Conservation (phyloP, 169 alveolate species). For the Cryptosporidium viatorum region DNA sequence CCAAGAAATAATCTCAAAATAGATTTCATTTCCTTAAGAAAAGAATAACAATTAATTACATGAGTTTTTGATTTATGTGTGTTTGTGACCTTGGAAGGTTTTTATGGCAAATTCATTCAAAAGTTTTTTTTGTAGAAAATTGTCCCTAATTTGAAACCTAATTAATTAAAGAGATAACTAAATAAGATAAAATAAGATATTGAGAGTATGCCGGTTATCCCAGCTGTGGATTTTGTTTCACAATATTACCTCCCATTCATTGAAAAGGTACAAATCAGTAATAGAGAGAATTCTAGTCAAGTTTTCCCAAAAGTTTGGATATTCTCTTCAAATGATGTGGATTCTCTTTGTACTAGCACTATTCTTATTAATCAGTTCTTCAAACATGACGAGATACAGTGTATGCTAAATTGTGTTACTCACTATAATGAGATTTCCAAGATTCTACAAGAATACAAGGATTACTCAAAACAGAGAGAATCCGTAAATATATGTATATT, state of each 20-base stretch:
- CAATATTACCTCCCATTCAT: constrained; percentile 47
- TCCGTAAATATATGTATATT: constrained; percentile 31
- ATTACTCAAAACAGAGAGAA: constrained; percentile 40
- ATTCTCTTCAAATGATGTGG: constrained; percentile 73
- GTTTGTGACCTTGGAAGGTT: background rate
- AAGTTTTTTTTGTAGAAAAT: background rate
- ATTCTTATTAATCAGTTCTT: constrained; percentile 48
- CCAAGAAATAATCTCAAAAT: constrained; percentile 12
- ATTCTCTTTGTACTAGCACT: constrained; percentile 54
- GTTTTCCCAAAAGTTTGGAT: constrained; percentile 58
- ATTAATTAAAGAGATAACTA: background rate
- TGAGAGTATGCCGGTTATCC: constrained; percentile 50
- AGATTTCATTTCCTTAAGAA: background rate
- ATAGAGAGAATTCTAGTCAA: background rate
- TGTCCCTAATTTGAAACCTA: background rate
- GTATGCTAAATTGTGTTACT: constrained; percentile 61
- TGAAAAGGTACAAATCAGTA: constrained; percentile 6
- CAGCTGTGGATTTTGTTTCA: constrained; percentile 73
- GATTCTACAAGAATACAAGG: constrained; percentile 47
- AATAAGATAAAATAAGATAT: background rate
- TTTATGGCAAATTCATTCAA: background rate
- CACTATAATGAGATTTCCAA: constrained; percentile 65
- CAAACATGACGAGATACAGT: constrained; percentile 41
- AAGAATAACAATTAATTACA: background rate
- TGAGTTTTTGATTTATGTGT: constrained; percentile 11